Base-by-base conservation (phyloP, 2,329 filamentous ascomycete genomes). In the Volutella citrinella region DNA sequence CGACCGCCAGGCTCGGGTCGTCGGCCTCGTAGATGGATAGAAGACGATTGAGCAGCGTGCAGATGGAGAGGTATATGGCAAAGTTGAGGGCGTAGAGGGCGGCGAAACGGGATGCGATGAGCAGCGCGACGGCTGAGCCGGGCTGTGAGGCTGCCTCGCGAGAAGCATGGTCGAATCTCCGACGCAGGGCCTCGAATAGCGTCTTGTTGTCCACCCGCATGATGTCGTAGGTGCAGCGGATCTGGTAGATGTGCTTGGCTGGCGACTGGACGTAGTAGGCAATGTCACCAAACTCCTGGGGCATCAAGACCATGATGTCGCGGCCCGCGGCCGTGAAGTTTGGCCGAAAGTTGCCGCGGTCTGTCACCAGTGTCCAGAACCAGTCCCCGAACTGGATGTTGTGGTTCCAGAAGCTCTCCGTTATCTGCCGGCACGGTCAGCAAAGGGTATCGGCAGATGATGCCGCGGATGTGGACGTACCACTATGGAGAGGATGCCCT, bases 401-500 rank as follows among this genome's bases (percentile, higher is more conserved):
- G n/a, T n/a, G n/a, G n/a, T n/a, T n/a, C n/a, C n/a, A n/a, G n/a
- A n/a, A n/a, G n/a, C n/a, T n/a, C n/a, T n/a, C n/a, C n/a, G n/a
- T n/a, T n/a, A n/a, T n/a, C n/a, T n/a, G n/a, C n/a, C n/a, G n/a
- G n/a, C n/a, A n/a, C n/a, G n/a, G n/a, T n/a, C n/a, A n/a, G n/a
- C n/a, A n/a, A n/a, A n/a, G n/a, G n/a, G n/a, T n/a, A n/a, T n/a
- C n/a, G n/a, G n/a, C n/a, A n/a, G n/a, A n/a, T n/a, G n/a, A n/a
- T n/a, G n/a, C 37, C 45, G 3, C 44, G 4, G 12, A 52, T 9
- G 2, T 15, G 13, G 17, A 10, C 43, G 24, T 47, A 52, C 49
- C 4, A 46, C 36, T 2, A 52, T 11, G 17, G 47, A 42, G 16
- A 37, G 45, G 4, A 52, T 31, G 2, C 45, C 49, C 2, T 43